These are phyloP conservation scores for Metschnikowia kunwiensis DNA, from an alignment of 805 yeast species.

Conservation along the genomic window DNA sequence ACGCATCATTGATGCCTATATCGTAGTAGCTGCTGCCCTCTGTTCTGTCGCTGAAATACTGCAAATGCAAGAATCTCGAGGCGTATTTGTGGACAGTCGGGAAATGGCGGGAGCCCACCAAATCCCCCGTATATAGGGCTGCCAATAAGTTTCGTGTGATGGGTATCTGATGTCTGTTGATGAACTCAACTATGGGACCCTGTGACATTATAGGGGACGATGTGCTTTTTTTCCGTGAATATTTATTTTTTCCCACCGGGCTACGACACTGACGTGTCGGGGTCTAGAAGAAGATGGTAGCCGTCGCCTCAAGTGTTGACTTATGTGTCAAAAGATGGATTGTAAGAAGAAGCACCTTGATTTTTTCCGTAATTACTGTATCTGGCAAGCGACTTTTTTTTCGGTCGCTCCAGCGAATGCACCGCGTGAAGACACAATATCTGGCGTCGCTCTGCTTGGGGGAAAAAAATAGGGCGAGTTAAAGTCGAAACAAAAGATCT, in stretches of 20 bases:
- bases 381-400: slow-evolving; percentile 10
- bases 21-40: slow-evolving; percentile 38
- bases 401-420: slow-evolving; percentile 4
- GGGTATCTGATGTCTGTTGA: slow-evolving; percentile 38
- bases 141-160: slow-evolving; percentile 30
- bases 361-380: slow-evolving; percentile 9
- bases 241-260: too few species aligned
- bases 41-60: slow-evolving; percentile 19
- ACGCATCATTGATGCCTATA: slow-evolving; percentile 54
- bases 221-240: too few species aligned
- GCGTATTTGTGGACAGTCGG: slow-evolving; percentile 25
- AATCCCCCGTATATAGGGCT: slow-evolving; percentile 26
- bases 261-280: slow-evolving; percentile 7
- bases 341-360: slow-evolving; percentile 1
- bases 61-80: slow-evolving; percentile 36
- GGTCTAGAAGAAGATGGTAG: slow-evolving; percentile 1
- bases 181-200: slow-evolving; percentile 12
- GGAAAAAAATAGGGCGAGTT: too few species aligned
- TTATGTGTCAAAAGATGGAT: background rate
- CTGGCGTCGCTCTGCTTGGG: too few species aligned
- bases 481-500: too few species aligned
- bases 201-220: too few species aligned
- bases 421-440: slow-evolving; percentile 5
- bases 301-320: slow-evolving; percentile 7
- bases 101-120: slow-evolving; percentile 14